Evolutionary conservation across 164 flowering plant genomes (phyloP), one percentile per base, ranked within the genome.

Genomic region (grape (Vitis vinifera)): DNA sequence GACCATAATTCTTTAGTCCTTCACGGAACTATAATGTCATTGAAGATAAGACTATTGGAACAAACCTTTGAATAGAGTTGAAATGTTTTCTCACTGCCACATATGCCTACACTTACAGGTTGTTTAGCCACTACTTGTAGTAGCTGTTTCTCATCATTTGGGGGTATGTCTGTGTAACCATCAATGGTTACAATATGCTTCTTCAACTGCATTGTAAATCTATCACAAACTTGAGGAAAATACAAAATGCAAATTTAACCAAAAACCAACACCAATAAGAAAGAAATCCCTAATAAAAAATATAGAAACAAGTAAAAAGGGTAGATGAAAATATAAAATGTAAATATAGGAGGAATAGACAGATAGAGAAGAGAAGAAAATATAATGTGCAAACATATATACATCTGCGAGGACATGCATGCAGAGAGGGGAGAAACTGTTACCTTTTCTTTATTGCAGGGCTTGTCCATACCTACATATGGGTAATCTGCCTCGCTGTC

Each of bases 401-500:
- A 37, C 44, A 37, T 6, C 0, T 37, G 44, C 44, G 7, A 37
- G 7, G 44, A 37, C 44, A 37, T 11, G 53, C 31, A 44, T 59
- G 15, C 2, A 19, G 23, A 65, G 52, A 19, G 31, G 71, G 7
- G 30, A 2, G 30, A 49, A 50, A 10, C 31, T 3, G 37, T 65
- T 70, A 89, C 99, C 84, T 90, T 95, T 8, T 80, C 68, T 79
- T 82, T 88, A 56, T 81, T 74, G 85, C 98, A 95, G 59, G 82
- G 13, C 31, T 66, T 67, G 23, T 81, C 90, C 29, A 75, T 67
- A 19, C 73, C 91, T 77, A 60, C 77, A 82, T 84, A 95, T 14
- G 94, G 97, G 63, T 93, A 95, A 82, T 95, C 98, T n/a, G 81
- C 73, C 76, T 93, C 98, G 0, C 97, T 90, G 81, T 95, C 98